Evolutionary conservation across 1,284 basidiomycete species (phyloP), one percentile per base, ranked within the genome.

Genomic region (Ganoderma multipileum): DNA sequence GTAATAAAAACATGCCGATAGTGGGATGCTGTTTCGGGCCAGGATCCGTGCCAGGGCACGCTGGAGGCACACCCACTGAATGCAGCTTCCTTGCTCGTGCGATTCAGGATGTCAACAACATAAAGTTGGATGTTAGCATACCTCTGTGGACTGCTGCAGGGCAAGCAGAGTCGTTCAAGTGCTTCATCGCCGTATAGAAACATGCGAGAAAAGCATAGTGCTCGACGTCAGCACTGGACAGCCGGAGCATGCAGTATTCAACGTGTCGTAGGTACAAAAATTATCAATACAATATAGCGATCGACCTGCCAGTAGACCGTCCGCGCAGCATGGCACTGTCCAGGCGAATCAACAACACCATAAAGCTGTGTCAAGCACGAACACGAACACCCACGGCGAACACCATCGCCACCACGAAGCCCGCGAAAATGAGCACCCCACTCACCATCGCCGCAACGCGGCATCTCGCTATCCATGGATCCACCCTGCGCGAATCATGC

Each of bases 381-480:
- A 73, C 63, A 3, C 68, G 20, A 20, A 44, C 12, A 14, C 41
- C 72, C 2, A 71, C 74, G 12, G 78, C 73, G 36, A 85, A 79
- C 44, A 85, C 71, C n/a, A 86, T 68, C 20, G 81, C 79, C 20
- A 82, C 78, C 26, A 85, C 69, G 65, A 82, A 80, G 18, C 76
- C 81, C 5, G 78, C 72, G 28, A 79, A 52, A 3, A 87, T 71
- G 38, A 85, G 28, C 39, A 82, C 65, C 9, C 84, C 83, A 64
- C 85, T 83, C 61, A 76, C 68, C 38, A 81, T 75, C 28, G 85
- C 85, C 0, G 85, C 85, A 33, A 85, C 75, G 61, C 86, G 81
- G 73, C 86, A 86, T 11, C 85, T 76, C 26, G 70, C 70, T 18
- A 86, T 82, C 83, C 85, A 86, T n/a, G 76, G 81, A 69, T 84